These are phyloP conservation scores for Penicillium argentinense DNA, from an alignment of 495 filamentous ascomycete genomes.

Conservation along the genomic window DNA sequence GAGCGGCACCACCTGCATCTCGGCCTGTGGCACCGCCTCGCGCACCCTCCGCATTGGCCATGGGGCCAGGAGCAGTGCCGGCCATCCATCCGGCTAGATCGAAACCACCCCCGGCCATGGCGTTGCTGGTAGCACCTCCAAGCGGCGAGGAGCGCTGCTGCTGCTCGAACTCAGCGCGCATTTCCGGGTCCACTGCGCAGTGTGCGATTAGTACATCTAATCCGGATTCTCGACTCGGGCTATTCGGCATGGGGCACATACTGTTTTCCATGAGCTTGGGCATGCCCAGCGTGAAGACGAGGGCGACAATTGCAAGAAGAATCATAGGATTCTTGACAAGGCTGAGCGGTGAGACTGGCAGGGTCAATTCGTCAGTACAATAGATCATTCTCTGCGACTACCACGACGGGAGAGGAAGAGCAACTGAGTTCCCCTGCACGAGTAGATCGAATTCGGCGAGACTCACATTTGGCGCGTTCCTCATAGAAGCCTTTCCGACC, in stretches of 20 bases:
- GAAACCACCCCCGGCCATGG: constrained; percentile 55
- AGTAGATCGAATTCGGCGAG: no score
- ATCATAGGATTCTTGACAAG: constrained; percentile 96
- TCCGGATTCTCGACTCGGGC: no score
- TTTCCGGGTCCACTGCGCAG: constrained; percentile 98
- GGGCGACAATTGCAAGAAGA: constrained; percentile 75
- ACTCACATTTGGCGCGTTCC: constrained; percentile 71
- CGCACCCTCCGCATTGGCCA: constrained; percentile 23
- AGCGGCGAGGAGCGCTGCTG: constrained; percentile 75
- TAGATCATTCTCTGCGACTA: constrained; percentile 1
- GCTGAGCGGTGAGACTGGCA: constrained; percentile 56
- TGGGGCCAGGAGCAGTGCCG: constrained; percentile 31
- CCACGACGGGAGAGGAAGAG: no score
- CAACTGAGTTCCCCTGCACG: no score
- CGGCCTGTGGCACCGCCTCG: constrained; percentile 36
- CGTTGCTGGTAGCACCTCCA: constrained; percentile 41
- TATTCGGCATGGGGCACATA: constrained; percentile 47
- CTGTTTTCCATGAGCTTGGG: constrained; percentile 95
- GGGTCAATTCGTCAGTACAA: background rate
- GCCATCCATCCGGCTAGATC: constrained; percentile 88
- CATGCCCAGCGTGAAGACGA: constrained; percentile 82
- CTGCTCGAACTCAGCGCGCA: constrained; percentile 87
- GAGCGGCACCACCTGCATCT: constrained; percentile 32
- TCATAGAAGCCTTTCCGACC: constrained; percentile 71
- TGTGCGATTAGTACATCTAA: background rate